Evolutionary conservation across 1,284 basidiomycete species (phyloP).

Genomic region (Peniophora sp.): DNA sequence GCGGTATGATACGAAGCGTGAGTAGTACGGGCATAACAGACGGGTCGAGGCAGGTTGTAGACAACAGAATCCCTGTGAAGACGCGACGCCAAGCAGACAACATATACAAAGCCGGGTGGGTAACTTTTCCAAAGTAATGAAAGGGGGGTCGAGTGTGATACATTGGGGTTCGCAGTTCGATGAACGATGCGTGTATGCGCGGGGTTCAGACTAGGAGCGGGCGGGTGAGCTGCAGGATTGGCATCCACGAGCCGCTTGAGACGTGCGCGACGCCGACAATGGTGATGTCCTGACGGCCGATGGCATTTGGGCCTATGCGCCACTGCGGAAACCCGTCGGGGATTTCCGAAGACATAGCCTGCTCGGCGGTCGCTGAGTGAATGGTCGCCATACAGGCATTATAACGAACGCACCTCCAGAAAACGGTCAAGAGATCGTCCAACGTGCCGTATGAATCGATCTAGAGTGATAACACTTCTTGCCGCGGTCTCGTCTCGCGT

Average conservation of each 20-base stretch:
- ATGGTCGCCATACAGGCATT: neutral
- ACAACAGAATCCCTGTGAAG: too few species aligned
- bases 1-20: too few species aligned
- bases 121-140: too few species aligned
- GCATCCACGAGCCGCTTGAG: constrained; percentile 13
- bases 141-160: too few species aligned
- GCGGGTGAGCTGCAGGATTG: constrained; percentile 11
- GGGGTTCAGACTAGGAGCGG: neutral
- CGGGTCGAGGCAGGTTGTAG: too few species aligned
- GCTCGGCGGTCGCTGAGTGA: neutral
- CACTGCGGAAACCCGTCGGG: constrained; percentile 9
- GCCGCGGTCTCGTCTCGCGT: constrained; percentile 11
- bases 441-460: constrained; percentile 11
- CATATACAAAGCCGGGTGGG: too few species aligned
- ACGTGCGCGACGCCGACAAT: constrained; percentile 11
- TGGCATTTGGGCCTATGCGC: constrained; percentile 9
- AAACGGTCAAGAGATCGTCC: constrained; percentile 12
- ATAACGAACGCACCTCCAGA: constrained; percentile 4
- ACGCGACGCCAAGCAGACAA: too few species aligned
- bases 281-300: constrained; percentile 7
- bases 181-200: too few species aligned
- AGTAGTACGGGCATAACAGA: too few species aligned
- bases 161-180: too few species aligned
- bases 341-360: constrained; percentile 8
- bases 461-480: constrained; percentile 11